Percentiles rank a stretch among this genome's conserved stretches.
phyloP scores from a whole-genome alignment of 2,329 filamentous ascomycete species.

The Colletotrichum aenigma region DNA sequence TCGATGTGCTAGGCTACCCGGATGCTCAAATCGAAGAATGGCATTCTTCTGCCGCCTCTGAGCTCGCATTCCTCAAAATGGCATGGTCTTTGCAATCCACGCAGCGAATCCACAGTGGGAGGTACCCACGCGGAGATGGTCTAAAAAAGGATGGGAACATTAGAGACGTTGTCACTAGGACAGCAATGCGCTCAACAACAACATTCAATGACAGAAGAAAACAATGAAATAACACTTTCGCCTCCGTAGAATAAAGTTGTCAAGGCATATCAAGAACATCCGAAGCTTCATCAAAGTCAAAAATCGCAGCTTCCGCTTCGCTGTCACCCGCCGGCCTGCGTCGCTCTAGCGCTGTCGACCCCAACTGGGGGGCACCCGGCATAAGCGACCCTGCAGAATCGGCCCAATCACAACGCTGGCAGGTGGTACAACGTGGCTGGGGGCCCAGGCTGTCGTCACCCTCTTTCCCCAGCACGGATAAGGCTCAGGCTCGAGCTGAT shows the following conservation, averaged over 20 bases:
- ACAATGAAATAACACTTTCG: background rate
- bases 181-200: no score
- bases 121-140: background rate
- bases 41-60: background rate
- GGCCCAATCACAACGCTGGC: background rate
- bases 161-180: background rate
- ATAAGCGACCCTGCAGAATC: background rate
- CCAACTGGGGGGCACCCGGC: background rate
- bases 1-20: background rate
- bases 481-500: constrained; percentile 16
- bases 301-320: background rate
- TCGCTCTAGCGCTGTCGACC: background rate
- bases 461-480: constrained; percentile 17
- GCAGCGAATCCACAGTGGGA: background rate
- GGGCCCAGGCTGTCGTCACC: constrained; percentile 19
- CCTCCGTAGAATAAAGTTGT: background rate
- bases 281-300: background rate
- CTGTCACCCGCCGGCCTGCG: background rate
- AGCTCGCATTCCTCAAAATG: constrained; percentile 4
- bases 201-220: background rate
- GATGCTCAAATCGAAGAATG: background rate
- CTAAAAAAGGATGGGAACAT: background rate
- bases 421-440: constrained; percentile 3
- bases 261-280: background rate
- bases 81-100: constrained; percentile 5